Conservation (phyloP, 352 stramenopile genomes). For the Phytophthora boehmeriae region DNA sequence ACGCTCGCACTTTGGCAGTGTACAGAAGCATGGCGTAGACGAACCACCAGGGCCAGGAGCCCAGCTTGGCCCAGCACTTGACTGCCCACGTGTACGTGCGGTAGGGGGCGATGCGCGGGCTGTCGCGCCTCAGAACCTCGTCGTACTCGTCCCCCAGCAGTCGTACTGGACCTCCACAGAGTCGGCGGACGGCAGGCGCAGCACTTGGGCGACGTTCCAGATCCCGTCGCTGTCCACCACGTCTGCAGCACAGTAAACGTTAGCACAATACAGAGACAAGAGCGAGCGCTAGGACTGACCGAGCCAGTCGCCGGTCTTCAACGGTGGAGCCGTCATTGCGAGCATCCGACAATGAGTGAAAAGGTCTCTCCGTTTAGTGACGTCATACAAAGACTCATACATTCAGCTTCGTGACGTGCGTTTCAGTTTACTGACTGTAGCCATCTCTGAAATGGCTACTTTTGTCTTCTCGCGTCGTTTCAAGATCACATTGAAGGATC, state of each 20-base stretch:
- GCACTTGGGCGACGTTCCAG: constrained; percentile 66
- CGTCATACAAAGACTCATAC: neutral
- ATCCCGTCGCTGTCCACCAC: constrained; percentile 63
- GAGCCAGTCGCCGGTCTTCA: constrained; percentile 46
- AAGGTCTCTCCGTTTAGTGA: too few species aligned
- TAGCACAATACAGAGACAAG: too few species aligned
- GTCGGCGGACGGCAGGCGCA: constrained; percentile 25
- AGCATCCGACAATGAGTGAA: too few species aligned
- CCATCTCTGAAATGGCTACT: constrained; percentile 16
- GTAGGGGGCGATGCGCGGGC: constrained; percentile 60
- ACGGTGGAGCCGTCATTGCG: neutral
- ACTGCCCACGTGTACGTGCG: constrained; percentile 73
- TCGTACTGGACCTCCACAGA: constrained; percentile 56
- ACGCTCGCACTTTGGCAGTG: constrained; percentile 12
- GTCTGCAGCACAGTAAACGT: constrained; percentile 38
- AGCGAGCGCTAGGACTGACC: constrained; percentile 24
- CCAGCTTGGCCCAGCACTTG: constrained; percentile 78
- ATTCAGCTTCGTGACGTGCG: neutral
- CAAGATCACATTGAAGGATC: too few species aligned
- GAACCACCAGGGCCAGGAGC: constrained; percentile 72
- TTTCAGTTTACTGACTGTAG: constrained; percentile 4
- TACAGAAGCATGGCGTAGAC: constrained; percentile 25
- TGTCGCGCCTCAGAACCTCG: constrained; percentile 51
- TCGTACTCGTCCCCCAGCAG: constrained; percentile 69
- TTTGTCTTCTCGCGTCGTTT: too few species aligned